Base-by-base conservation (phyloP, 1,284 basidiomycete species). In the Agaricales sp. region DNA sequence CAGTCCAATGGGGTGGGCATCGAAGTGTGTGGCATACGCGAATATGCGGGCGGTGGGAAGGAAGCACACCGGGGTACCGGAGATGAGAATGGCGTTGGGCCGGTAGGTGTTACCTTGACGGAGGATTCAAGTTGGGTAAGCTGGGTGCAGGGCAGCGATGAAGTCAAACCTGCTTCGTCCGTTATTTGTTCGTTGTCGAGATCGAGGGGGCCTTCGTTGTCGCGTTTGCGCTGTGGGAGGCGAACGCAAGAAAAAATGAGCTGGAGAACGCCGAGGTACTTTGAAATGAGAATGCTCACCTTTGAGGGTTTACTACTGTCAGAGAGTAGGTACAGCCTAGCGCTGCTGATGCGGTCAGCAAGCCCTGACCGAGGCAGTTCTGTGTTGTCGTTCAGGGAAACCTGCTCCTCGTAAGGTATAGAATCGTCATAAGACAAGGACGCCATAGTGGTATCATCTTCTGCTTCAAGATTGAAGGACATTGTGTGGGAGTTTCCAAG, bases 21-120 rank as follows among this genome's bases (percentile, higher is more conserved):
- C 78, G 58, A 82, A 86, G 55, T 87, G 78, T 1, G 78, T 81
- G 20, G 80, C 80, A 56, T 89, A 90, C 0, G 80, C 86, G 58
- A 89, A 89, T 49, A 87, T 70, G 47, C 78, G 73, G 3, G 74
- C 68, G 3, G 87, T 88, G 16, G 82, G 75, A 8, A 89, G 71
- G 58, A 80, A 75, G 2, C 78, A 70, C 50, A 88, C 82, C 2
- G 85, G 82, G 12, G 73, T 58, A n/a, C 87, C 87, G 4, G 68
- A 70, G 19, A 90, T 59, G 26, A 88, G 71, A 43, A 90, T 64
- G 4, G 87, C 87, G 60, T 88, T 90, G 11, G 69, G 58, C 55
- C 86, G 73, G 47, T 74, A 61, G 22, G 66, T 58, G 11, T 61
- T 58, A 57, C 75, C 73, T 67, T 16, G 52, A 49, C 12, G 57